Percentiles rank a stretch among this genome's conserved stretches.
These are phyloP conservation scores for Venturiaceae sp. DNA, from an alignment of 2,329 filamentous ascomycete genomes.

Conservation along the genomic window DNA sequence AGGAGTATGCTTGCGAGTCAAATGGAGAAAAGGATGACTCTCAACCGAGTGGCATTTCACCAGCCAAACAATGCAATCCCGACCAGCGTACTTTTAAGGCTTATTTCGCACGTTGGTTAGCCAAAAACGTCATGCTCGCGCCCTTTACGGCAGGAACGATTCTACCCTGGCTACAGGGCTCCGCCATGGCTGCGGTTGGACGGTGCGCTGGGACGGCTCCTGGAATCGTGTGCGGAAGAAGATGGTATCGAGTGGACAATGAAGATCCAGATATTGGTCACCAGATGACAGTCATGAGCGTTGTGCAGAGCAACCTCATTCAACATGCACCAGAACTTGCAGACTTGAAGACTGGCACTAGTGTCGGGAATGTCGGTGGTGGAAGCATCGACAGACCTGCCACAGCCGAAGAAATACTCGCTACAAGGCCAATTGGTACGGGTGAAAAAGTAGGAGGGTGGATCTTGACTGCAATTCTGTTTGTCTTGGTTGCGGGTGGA, in stretches of 20 bases:
- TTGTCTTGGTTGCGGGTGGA: too few species aligned
- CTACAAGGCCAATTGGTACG: neutral
- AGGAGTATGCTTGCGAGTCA: slow-evolving; percentile 37
- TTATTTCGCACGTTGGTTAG: slow-evolving; percentile 33
- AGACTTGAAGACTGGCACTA: too few species aligned
- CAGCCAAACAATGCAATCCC: slow-evolving; percentile 37
- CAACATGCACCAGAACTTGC: slow-evolving; percentile 19
- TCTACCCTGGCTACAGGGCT: slow-evolving; percentile 41
- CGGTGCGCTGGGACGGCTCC: slow-evolving; percentile 42
- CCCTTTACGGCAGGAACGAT: slow-evolving; percentile 29
- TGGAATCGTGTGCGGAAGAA: slow-evolving; percentile 34
- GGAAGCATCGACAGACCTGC: neutral
- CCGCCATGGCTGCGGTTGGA: slow-evolving; percentile 45
- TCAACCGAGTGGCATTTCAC: too few species aligned
- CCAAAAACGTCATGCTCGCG: slow-evolving; percentile 27
- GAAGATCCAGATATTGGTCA: slow-evolving; percentile 42
- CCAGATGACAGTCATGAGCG: slow-evolving; percentile 49
- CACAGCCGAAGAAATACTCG: neutral
- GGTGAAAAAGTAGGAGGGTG: slow-evolving; percentile 2
- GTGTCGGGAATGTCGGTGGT: slow-evolving; percentile 29
- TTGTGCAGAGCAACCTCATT: slow-evolving; percentile 35
- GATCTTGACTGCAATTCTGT: too few species aligned
- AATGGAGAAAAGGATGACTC: too few species aligned
- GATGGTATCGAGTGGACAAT: slow-evolving; percentile 37
- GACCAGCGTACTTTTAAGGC: slow-evolving; percentile 39